Conservation (phyloP, 352 stramenopile species). For the Globisporangium heterothallicum region DNA sequence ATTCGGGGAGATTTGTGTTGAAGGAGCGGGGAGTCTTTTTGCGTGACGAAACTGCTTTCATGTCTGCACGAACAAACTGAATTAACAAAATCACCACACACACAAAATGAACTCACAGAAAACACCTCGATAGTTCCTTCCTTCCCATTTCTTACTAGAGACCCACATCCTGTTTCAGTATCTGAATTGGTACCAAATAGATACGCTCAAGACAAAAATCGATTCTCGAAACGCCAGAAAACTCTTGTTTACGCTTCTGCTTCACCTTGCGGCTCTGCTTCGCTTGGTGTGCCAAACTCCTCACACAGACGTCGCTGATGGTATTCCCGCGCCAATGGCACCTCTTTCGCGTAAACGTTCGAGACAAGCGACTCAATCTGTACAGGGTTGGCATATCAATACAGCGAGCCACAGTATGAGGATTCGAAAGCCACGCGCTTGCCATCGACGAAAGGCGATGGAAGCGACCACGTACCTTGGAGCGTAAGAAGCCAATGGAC, state of each 20-base stretch:
- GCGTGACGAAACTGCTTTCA: neutral
- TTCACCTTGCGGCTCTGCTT: neutral
- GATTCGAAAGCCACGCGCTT: too few relatives aligned
- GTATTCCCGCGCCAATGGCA: constrained; percentile 50
- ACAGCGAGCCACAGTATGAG: neutral
- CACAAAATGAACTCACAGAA: neutral
- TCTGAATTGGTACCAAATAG: too few relatives aligned
- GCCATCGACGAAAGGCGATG: neutral
- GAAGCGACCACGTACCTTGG: constrained; percentile 26
- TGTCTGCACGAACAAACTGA: neutral
- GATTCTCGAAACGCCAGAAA: neutral
- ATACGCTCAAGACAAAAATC: too few relatives aligned
- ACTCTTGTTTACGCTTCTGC: neutral
- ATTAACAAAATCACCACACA: too few relatives aligned
- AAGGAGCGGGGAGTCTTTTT: neutral
- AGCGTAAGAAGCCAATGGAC: constrained; percentile 71
- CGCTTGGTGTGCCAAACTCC: constrained; percentile 36
- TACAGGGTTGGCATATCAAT: neutral
- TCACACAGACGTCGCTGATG: constrained; percentile 53
- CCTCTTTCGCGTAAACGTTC: constrained; percentile 61
- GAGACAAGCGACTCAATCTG: constrained; percentile 75
- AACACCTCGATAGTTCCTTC: too few relatives aligned
- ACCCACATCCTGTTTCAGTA: too few relatives aligned
- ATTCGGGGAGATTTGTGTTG: too few relatives aligned
- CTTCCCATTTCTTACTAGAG: too few relatives aligned